phyloP scores from a whole-genome alignment of 1,284 basidiomycete genomes.

The Gomphus sp. region DNA sequence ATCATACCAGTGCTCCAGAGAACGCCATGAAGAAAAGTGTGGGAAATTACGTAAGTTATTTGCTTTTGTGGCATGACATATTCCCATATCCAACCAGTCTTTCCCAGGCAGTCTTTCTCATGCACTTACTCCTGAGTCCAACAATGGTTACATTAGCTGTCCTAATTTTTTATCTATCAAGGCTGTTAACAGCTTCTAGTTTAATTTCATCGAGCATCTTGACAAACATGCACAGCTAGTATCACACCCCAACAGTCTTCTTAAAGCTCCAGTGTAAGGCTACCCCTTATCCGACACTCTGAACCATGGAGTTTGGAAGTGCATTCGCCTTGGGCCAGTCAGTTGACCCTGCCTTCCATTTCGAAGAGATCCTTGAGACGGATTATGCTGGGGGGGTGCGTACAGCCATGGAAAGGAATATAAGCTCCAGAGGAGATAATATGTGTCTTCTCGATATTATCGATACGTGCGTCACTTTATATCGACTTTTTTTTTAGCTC shows the following conservation, averaged over 20 bases:
- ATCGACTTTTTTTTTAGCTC: not conserved
- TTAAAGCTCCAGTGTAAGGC: no score
- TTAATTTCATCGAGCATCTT: no score
- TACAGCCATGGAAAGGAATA: not conserved
- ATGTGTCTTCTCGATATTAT: conserved; percentile 7
- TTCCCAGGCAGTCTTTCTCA: not conserved
- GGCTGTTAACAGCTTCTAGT: no score
- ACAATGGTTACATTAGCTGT: no score
- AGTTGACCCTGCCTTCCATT: not conserved
- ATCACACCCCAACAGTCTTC: no score
- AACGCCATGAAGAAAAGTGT: conserved; percentile 59
- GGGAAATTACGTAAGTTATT: not conserved
- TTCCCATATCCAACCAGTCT: not conserved
- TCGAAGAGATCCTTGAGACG: conserved; percentile 6
- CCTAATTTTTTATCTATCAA: no score
- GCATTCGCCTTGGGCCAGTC: not conserved
- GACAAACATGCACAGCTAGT: no score
- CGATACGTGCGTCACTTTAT: conserved; percentile 1
- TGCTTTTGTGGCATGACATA: not conserved
- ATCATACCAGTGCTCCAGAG: conserved; percentile 78
- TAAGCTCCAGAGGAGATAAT: not conserved
- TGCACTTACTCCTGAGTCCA: not conserved
- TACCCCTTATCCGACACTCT: not conserved
- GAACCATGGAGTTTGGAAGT: conserved; percentile 10
- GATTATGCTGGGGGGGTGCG: conserved; percentile 5